Percentiles rank a stretch among this genome's conserved stretches.
Conservation (phyloP, 1,284 basidiomycete species). For the Boletus semigastroideus region DNA sequence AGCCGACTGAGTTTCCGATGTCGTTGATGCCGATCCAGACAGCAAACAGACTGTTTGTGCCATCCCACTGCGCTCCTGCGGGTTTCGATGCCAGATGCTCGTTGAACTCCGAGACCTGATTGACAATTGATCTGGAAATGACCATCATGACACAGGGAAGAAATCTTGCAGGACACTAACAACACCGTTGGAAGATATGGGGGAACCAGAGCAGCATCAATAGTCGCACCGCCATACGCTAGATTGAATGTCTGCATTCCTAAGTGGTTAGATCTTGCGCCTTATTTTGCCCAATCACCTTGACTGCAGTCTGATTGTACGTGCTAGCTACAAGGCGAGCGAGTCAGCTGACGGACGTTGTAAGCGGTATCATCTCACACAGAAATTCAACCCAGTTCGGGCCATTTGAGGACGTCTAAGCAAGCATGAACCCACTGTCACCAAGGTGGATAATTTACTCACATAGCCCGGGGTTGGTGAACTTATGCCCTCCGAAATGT, state of each 20-base stretch:
- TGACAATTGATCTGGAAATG: conserved; percentile 52
- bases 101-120: conserved; percentile 61
- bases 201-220: conserved; percentile 57
- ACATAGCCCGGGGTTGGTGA: conserved; percentile 56
- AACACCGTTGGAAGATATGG: conserved; percentile 56
- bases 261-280: conserved; percentile 1
- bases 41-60: conserved; percentile 56
- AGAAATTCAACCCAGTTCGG: conserved; percentile 63
- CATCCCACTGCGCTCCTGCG: conserved; percentile 50
- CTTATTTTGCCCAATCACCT: conserved; percentile 31
- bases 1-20: conserved; percentile 52
- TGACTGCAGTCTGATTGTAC: conserved; percentile 57
- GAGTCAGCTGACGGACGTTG: not conserved
- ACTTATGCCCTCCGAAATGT: conserved; percentile 56
- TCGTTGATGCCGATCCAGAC: conserved; percentile 71
- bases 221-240: conserved; percentile 61
- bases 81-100: conserved; percentile 51
- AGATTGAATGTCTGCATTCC: conserved; percentile 52
- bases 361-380: conserved; percentile 32
- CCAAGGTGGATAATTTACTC: conserved; percentile 20
- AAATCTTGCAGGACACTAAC: conserved; percentile 32
- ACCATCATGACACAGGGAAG: not conserved
- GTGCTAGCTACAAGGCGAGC: conserved; percentile 33
- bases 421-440: conserved; percentile 1
- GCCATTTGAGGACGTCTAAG: conserved; percentile 59